Conservation (phyloP, 768 basidiomycete species). For the Hygrophoropsis aurantiaca region DNA sequence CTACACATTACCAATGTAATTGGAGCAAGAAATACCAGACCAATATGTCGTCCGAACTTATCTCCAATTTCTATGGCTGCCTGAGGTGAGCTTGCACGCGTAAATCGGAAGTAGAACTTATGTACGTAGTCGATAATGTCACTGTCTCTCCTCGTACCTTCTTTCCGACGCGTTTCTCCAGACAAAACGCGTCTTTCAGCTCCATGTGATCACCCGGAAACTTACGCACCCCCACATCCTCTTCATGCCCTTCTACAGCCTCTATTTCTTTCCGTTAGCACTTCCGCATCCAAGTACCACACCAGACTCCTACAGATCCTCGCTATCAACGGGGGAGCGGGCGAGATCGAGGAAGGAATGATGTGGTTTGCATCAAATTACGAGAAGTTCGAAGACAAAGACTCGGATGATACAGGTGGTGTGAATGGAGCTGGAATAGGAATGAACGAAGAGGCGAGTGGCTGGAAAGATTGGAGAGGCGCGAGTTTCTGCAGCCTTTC, state of each 20-base stretch:
- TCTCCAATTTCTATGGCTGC: conserved; percentile 77
- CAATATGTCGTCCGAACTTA: conserved; percentile 65
- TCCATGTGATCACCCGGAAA: too few species aligned
- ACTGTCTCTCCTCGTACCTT: conserved; percentile 53
- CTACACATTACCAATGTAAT: too few species aligned
- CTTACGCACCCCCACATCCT: conserved; percentile 43
- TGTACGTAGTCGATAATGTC: conserved; percentile 69
- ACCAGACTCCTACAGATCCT: conserved; percentile 62
- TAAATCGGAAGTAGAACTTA: too few species aligned
- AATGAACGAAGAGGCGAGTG: conserved; percentile 55
- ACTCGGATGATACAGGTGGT: too few species aligned
- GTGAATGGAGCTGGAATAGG: too few species aligned
- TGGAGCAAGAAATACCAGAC: conserved; percentile 57
- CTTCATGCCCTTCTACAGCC: conserved; percentile 61
- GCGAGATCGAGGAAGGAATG: conserved; percentile 66
- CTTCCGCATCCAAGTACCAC: conserved; percentile 60
- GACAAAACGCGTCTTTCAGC: too few species aligned
- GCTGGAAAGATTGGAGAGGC: conserved; percentile 65
- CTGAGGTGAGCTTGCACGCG: too few species aligned
- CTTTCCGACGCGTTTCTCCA: conserved; percentile 51
- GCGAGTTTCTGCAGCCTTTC: conserved; percentile 63
- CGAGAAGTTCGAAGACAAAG: conserved; percentile 43
- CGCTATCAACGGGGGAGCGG: conserved; percentile 55
- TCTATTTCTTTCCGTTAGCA: conserved; percentile 58
- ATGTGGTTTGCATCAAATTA: conserved; percentile 75